Evolutionary conservation across 768 basidiomycete genomes (phyloP), one percentile per base, ranked within the genome.

Genomic region (Suillus lakei): DNA sequence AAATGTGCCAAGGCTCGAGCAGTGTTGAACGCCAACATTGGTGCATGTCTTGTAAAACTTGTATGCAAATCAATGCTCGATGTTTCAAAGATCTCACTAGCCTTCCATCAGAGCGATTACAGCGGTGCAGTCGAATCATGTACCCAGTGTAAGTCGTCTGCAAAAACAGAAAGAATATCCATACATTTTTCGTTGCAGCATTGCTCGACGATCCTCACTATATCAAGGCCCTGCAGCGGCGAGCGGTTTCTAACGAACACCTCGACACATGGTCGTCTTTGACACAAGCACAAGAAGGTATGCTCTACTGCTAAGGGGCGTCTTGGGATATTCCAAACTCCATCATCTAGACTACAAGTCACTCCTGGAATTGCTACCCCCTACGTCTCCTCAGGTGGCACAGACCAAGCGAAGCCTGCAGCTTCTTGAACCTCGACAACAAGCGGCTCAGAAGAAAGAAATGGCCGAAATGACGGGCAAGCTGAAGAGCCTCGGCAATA

Each of bases 391-490:
- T 5, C 84, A 90, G 63, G 68, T 75, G 18, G 70, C 76, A 3
- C 83, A 86, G 26, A 80, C 87, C 44, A 80, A 82, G 51, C 79
- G 78, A 43, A 81, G 85, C 15, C 80, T 93, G 9, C 76, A 75
- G 6, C 72, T 73, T 3, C 75, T 99, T 21, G 89, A 91, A 64
- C 87, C 88, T 56, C 87, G 91, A 10, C 77, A 91, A 43, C 89
- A 91, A 71, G 84, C 81, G 16, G 91, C 92, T 18, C 93, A 95
- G 78, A 92, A 95, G 77, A 82, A 80, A 67, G 96, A 98, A 78
- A 96, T 92, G 53, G 85, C 85, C 2, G 97, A 99, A 78, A 98
- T 98, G 93, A 64, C 98, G 72, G 87, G 82, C 66, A 98, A 99
- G 78, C 76, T 99, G 63, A 99, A 99, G 75, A 92, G 91, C 5